Conservation (phyloP, 257 asterid species). For the Sherardia arvensis region DNA sequence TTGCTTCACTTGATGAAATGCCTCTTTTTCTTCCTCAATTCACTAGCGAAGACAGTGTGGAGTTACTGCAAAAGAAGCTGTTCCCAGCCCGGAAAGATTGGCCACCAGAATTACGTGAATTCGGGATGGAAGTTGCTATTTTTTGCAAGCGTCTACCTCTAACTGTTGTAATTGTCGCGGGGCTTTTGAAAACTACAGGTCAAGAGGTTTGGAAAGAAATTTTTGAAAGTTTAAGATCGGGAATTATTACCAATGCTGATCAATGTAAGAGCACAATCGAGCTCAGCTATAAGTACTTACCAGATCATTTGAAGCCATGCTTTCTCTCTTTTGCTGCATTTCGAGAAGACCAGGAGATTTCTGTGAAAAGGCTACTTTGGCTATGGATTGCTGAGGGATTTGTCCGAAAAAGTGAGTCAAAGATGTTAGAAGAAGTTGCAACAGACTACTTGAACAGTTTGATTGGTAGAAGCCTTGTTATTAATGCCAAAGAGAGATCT, state of each 20-base stretch:
- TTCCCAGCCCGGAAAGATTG: background rate
- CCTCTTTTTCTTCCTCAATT: background rate
- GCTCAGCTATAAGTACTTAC: slow-evolving; percentile 2
- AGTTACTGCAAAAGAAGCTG: background rate
- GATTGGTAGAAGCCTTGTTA: background rate
- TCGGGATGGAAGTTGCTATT: background rate
- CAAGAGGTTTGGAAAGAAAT: background rate
- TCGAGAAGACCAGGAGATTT: background rate
- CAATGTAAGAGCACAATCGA: background rate
- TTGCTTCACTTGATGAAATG: background rate
- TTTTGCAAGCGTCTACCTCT: background rate
- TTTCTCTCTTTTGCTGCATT: slow-evolving; percentile 4
- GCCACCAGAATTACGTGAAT: background rate
- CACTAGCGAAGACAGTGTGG: background rate
- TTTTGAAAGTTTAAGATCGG: background rate
- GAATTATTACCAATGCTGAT: background rate
- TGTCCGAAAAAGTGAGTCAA: background rate
- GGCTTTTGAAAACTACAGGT: background rate
- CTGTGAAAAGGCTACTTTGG: background rate
- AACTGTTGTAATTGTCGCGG: background rate
- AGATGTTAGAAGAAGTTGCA: slow-evolving; percentile 5
- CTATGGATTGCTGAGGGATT: slow-evolving; percentile 10
- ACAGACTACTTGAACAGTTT: slow-evolving; percentile 4
- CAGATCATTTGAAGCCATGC: background rate
- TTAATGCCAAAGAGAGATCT: background rate